These are phyloP conservation scores for Pinguiococcus pyrenoidosus DNA, from an alignment of 108 stramenopile species.

Conservation along the genomic window DNA sequence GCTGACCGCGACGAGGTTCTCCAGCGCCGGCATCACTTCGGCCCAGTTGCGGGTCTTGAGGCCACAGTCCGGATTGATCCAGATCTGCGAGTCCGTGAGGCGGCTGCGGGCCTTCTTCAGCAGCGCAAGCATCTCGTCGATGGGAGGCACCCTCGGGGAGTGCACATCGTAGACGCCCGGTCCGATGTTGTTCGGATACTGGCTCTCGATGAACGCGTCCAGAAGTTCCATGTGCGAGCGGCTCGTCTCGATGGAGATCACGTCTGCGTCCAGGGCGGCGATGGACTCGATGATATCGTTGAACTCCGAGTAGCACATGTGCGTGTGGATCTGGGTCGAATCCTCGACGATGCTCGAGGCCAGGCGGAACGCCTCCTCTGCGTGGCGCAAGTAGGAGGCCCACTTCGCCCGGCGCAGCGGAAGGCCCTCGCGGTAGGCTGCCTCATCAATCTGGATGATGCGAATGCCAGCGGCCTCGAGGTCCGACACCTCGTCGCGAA, in stretches of 20 bases:
- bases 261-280: slow-evolving; percentile 51
- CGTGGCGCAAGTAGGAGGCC: slow-evolving; percentile 42
- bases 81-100: slow-evolving; percentile 25
- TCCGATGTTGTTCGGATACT: slow-evolving; percentile 49
- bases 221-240: slow-evolving; percentile 48
- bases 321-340: slow-evolving; percentile 54
- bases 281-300: slow-evolving; percentile 54
- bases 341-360: slow-evolving; percentile 38
- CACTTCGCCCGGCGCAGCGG: slow-evolving; percentile 32
- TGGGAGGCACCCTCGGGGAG: slow-evolving; percentile 50
- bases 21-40: slow-evolving; percentile 34
- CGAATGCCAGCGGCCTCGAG: slow-evolving; percentile 47
- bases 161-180: slow-evolving; percentile 60
- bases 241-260: slow-evolving; percentile 57
- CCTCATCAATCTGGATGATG: slow-evolving; percentile 53
- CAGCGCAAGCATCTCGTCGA: slow-evolving; percentile 22
- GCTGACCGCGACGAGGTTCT: slow-evolving; percentile 40
- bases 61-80: slow-evolving; percentile 60
- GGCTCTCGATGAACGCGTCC: slow-evolving; percentile 28
- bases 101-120: slow-evolving; percentile 20
- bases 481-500: slow-evolving; percentile 50
- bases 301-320: slow-evolving; percentile 71
- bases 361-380: slow-evolving; percentile 53
- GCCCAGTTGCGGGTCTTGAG: slow-evolving; percentile 58
- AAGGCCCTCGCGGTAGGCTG: slow-evolving; percentile 55